phyloP scores from a whole-genome alignment of 2,329 filamentous ascomycete species.

The Bipolaris sorokiniana region DNA sequence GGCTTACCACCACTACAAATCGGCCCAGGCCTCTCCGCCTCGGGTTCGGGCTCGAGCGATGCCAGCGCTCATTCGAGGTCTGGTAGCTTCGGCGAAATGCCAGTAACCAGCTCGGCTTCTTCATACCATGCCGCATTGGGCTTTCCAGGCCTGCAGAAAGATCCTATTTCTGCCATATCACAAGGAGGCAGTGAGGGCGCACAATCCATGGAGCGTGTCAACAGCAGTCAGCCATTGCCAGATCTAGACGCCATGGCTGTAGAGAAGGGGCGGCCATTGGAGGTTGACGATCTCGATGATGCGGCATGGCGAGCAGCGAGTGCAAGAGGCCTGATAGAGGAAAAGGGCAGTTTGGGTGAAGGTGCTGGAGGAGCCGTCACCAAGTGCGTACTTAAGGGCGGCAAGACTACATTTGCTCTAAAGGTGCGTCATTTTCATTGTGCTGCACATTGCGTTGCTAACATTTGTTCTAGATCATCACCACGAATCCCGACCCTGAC shows the following conservation, averaged over 20 bases:
- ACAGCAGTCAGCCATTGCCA: slow-evolving; percentile 76
- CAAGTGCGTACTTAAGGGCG: slow-evolving; percentile 83
- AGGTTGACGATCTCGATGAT: slow-evolving; percentile 94
- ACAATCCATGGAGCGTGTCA: slow-evolving; percentile 76
- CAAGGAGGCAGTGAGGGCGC: slow-evolving; percentile 75
- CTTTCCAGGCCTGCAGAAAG: slow-evolving; percentile 75
- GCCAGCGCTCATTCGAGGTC: slow-evolving; percentile 81
- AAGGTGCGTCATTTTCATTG: slow-evolving; percentile 67
- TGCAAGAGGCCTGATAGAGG: slow-evolving; percentile 82
- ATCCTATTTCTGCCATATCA: slow-evolving; percentile 88
- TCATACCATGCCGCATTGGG: slow-evolving; percentile 78
- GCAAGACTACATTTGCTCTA: slow-evolving; percentile 92
- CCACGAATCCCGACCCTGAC: slow-evolving; percentile 95
- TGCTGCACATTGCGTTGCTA: slow-evolving; percentile 8
- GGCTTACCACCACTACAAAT: slow-evolving; percentile 62
- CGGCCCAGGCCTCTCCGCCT: slow-evolving; percentile 64
- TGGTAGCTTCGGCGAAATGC: slow-evolving; percentile 82
- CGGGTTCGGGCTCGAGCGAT: slow-evolving; percentile 80
- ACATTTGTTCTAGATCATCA: slow-evolving; percentile 72
- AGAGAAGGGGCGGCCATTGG: slow-evolving; percentile 80
- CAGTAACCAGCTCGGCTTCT: slow-evolving; percentile 83
- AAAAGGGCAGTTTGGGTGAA: slow-evolving; percentile 89
- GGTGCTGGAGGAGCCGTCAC: slow-evolving; percentile 96
- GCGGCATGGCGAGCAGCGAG: slow-evolving; percentile 95
- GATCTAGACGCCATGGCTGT: slow-evolving; percentile 80